Evolutionary conservation across 495 filamentous ascomycete genomes (phyloP), one percentile per base, ranked within the genome.

Genomic region (Halenospora varia): DNA sequence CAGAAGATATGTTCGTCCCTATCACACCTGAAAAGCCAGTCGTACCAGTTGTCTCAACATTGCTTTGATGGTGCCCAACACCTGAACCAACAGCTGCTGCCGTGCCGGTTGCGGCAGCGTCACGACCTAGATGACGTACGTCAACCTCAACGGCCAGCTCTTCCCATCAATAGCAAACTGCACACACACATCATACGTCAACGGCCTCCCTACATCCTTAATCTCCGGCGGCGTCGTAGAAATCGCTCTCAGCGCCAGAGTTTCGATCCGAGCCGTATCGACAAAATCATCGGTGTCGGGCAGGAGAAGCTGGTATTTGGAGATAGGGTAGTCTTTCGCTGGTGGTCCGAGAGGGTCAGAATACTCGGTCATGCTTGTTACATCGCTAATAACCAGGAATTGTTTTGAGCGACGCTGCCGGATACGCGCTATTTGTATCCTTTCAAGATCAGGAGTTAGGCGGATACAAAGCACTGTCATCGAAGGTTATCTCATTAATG

Each of bases 111-210:
- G n/a, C n/a, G n/a, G n/a, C n/a, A n/a, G n/a, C n/a, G n/a, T n/a
- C n/a, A 90, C 76, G 63, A 88, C 89, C 35, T 75, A 76, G 22
- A 88, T 84, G 66, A 89, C 80, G 59, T 81, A 86, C 22, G 71
- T 72, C 25, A 90, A 72, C 9, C 76, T 70, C 53, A 90, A 68
- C 26, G 85, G 83, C 81, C 79, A 85, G 24, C 76, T 84, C 20
- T 81, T 70, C 26, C 83, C 82, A 45, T 82, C 77, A 52, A 87
- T 82, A 23, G 86, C 85, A 64, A 90, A 88, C 50, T 80, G 80
- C 54, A 89, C 76, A 17, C 76, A 77, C 3, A 85, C 85, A 63
- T 88, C 83, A 62, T 79, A 87, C 56, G 70, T 73, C 50, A 75
- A 57, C 18, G 78, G 75, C 2, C 69, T 75, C 48, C 48, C 52